These are phyloP conservation scores for Craterostigma plantagineum DNA, from an alignment of 257 asterid species.

Conservation along the genomic window DNA sequence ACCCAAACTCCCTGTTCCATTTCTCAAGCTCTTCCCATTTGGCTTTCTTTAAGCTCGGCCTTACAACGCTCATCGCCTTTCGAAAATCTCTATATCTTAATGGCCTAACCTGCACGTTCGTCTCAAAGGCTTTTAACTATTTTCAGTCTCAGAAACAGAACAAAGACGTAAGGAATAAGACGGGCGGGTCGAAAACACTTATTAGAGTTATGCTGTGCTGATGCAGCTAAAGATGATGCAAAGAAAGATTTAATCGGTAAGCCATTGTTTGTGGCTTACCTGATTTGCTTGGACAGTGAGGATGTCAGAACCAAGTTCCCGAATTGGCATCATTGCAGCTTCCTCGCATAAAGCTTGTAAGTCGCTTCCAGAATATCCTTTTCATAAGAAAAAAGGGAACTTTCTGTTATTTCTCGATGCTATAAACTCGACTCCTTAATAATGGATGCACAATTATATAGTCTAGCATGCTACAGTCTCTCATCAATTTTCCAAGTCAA, in stretches of 20 bases:
- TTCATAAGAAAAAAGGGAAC: neutral
- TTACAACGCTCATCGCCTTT: conserved; percentile 63
- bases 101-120: conserved; percentile 48
- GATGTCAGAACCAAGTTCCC: conserved; percentile 87
- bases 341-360: conserved; percentile 86
- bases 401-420: neutral
- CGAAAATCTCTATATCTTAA: conserved; percentile 58
- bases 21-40: conserved; percentile 86
- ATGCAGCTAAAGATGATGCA: neutral
- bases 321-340: conserved; percentile 97
- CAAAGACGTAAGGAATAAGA: too few relatives aligned
- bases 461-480: too few relatives aligned
- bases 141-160: too few relatives aligned
- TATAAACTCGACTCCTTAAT: neutral
- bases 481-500: too few relatives aligned
- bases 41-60: conserved; percentile 83
- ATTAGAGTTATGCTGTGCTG: too few relatives aligned
- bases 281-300: conserved; percentile 57
- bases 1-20: conserved; percentile 84
- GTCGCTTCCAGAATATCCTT: conserved; percentile 97
- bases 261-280: conserved; percentile 21
- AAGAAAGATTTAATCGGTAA: neutral
- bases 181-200: too few relatives aligned
- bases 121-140: neutral
- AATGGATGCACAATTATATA: too few relatives aligned